These are phyloP conservation scores for Sporobolomyces pararoseus DNA, from an alignment of 768 basidiomycete genomes.

Conservation along the genomic window DNA sequence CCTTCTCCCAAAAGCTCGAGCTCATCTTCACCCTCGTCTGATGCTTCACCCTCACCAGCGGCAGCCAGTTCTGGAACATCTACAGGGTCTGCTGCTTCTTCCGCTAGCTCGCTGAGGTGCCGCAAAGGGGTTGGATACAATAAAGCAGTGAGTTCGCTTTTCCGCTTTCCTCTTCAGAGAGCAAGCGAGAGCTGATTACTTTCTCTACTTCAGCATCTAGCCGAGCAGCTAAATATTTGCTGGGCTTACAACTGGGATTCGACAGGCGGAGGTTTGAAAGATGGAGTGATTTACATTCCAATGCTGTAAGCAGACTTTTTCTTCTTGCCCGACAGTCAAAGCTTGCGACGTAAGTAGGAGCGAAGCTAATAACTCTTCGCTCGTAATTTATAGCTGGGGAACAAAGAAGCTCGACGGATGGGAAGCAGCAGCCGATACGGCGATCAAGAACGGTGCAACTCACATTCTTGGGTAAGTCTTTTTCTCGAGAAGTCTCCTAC, in stretches of 20 bases:
- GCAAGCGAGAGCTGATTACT: background rate
- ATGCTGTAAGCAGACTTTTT: slow-evolving; percentile 10
- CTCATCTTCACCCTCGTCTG: background rate
- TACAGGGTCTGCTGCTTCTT: background rate
- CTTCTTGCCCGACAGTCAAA: no score
- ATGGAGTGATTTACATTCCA: slow-evolving; percentile 26
- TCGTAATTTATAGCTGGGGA: no score
- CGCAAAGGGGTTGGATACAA: slow-evolving; percentile 30
- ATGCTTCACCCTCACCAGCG: background rate
- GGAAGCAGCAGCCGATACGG: slow-evolving; percentile 1
- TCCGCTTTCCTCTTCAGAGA: no score
- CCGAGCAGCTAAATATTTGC: background rate
- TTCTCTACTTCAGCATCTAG: background rate
- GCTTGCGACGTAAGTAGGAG: no score
- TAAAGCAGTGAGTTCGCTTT: background rate
- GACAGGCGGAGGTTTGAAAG: background rate
- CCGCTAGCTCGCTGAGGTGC: background rate
- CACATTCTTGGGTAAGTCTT: slow-evolving; percentile 23
- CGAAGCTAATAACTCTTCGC: no score
- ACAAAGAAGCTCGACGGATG: slow-evolving; percentile 3
- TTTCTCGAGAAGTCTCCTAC: background rate
- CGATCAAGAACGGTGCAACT: slow-evolving; percentile 13
- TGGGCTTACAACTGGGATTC: slow-evolving; percentile 26
- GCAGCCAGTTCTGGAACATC: background rate
- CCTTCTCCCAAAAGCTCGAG: background rate